Percentiles rank a stretch among this genome's conserved stretches.
Conservation (phyloP, 2,329 filamentous ascomycete species). For the Helicocarpus griseus region DNA sequence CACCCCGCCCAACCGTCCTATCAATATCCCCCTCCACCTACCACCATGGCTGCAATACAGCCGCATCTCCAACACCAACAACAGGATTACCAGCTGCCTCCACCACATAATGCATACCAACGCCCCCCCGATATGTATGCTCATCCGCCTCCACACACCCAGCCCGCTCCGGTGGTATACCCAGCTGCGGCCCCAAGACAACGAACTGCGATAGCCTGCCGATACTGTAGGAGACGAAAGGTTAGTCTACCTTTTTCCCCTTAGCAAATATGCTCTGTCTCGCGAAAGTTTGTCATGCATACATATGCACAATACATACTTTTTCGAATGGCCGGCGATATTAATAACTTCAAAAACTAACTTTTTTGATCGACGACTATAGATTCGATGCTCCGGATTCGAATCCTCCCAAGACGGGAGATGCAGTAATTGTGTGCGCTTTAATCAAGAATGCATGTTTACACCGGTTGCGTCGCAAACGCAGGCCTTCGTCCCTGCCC, state of each 20-base stretch:
- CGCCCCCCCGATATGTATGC: constrained; percentile 33
- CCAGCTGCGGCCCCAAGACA: constrained; percentile 40
- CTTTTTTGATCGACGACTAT: constrained; percentile 11
- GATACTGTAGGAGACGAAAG: constrained; percentile 44
- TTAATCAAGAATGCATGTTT: constrained; percentile 69
- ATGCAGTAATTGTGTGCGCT: constrained; percentile 62
- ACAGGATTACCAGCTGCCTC: constrained; percentile 18
- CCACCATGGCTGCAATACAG: constrained; percentile 34
- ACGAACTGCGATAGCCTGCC: constrained; percentile 43
- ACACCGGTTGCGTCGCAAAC: constrained; percentile 61
- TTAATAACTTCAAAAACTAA: neutral
- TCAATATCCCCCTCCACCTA: constrained; percentile 25
- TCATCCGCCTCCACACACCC: constrained; percentile 25
- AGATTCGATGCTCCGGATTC: constrained; percentile 70
- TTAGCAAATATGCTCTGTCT: neutral
- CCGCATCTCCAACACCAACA: constrained; percentile 31
- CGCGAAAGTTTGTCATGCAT: too few species aligned
- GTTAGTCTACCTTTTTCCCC: constrained; percentile 23
- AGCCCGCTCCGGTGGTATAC: constrained; percentile 31
- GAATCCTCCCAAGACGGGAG: constrained; percentile 62
- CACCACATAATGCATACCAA: constrained; percentile 30
- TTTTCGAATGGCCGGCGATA: too few species aligned
- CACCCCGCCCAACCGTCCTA: constrained; percentile 16
- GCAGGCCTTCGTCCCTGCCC: constrained; percentile 64
- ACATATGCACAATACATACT: too few species aligned